A percentile compares a stretch with the other conserved stretches of the same genome.
Evolutionary conservation across 495 filamentous ascomycete species (phyloP).

Genomic region (Penicilliopsis zonata): DNA sequence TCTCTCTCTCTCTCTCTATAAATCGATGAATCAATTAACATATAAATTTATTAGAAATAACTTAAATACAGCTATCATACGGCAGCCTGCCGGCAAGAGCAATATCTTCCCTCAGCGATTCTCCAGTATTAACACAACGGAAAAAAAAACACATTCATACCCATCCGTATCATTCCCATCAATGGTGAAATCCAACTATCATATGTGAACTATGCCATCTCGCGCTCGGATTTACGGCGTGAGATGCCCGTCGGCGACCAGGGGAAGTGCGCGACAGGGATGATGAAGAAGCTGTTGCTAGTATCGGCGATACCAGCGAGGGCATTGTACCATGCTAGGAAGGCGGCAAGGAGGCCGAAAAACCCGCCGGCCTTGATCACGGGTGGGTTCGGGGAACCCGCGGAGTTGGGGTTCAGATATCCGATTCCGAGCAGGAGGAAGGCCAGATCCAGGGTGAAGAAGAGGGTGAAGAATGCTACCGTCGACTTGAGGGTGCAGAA

Average conservation of each 20-base stretch:
- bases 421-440: conserved; percentile 79
- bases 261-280: conserved; percentile 92
- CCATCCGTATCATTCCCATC: not conserved
- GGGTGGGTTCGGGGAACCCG: conserved; percentile 28
- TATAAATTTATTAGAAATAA: too few relatives aligned
- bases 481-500: conserved; percentile 88
- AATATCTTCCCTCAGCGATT: too few relatives aligned
- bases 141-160: too few relatives aligned
- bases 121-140: too few relatives aligned
- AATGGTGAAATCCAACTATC: not conserved
- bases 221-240: conserved; percentile 31
- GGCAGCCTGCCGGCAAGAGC: too few relatives aligned
- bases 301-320: conserved; percentile 86
- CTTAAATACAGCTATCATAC: too few relatives aligned
- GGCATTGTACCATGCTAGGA: conserved; percentile 94
- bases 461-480: conserved; percentile 90
- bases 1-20: too few relatives aligned
- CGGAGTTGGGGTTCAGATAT: conserved; percentile 43
- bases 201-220: conserved; percentile 18
- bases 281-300: conserved; percentile 87
- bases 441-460: conserved; percentile 85
- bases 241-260: conserved; percentile 83
- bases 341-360: conserved; percentile 81
- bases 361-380: conserved; percentile 71
- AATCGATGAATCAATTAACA: too few relatives aligned